phyloP scores from a whole-genome alignment of 2,329 filamentous ascomycete genomes.

The Diaporthe helianthi region DNA sequence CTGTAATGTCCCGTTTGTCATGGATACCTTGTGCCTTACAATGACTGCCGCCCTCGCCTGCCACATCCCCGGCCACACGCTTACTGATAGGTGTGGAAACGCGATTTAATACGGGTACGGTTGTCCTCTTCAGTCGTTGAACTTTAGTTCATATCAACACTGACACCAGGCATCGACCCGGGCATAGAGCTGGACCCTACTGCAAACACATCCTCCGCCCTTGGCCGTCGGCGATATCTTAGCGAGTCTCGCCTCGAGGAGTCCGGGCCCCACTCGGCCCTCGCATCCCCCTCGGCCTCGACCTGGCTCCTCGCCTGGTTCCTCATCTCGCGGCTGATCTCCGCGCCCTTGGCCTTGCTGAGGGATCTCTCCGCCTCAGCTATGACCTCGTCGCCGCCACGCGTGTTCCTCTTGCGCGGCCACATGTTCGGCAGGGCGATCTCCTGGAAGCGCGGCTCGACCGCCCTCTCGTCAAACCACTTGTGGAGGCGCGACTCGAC shows the following conservation, averaged over 20 bases:
- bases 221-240: slow-evolving; percentile 41
- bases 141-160: slow-evolving; percentile 35
- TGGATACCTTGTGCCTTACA: not conserved
- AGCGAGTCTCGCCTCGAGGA: slow-evolving; percentile 46
- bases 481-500: slow-evolving; percentile 80
- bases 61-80: not conserved
- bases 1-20: not conserved
- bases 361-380: slow-evolving; percentile 55
- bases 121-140: not conserved
- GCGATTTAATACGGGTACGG: not conserved
- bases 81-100: not conserved
- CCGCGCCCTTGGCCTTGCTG: slow-evolving; percentile 62
- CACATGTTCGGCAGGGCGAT: slow-evolving; percentile 83
- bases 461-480: slow-evolving; percentile 88
- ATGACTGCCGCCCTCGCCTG: too few species aligned
- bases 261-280: slow-evolving; percentile 44
- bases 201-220: slow-evolving; percentile 40
- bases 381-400: slow-evolving; percentile 70
- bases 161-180: slow-evolving; percentile 38
- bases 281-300: slow-evolving; percentile 51
- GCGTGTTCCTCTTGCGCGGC: slow-evolving; percentile 84
- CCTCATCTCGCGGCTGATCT: slow-evolving; percentile 57
- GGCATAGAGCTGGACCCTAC: slow-evolving; percentile 39
- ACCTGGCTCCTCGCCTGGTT: slow-evolving; percentile 58
- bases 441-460: slow-evolving; percentile 86